Base-by-base conservation (phyloP, 305 asterid species). In the Fraxinus angustifolia region DNA sequence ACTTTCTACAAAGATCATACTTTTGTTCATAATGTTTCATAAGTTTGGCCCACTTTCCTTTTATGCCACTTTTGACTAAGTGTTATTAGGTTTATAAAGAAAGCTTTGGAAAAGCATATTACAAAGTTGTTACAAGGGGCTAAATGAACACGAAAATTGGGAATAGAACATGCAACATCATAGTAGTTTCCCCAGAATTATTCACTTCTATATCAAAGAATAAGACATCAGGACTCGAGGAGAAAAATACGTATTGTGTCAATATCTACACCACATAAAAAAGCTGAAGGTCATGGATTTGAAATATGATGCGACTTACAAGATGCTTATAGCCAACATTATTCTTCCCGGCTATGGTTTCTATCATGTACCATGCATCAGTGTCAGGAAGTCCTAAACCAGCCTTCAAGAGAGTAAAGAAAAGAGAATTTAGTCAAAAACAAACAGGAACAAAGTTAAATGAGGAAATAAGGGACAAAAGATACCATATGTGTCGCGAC, bases 311-410 rank as follows among this genome's bases (percentile, higher is more conserved):
- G 70, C 72, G 82, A 87, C 97, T 91, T 85, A 93, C 98, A 79
- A 94, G 88, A 84, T 94, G 98, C 85, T 94, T 94, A 83, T 89
- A 94, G 45, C 97, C 97, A 85, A 94, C 90, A 84, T 93, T 94
- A 82, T 94, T 94, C 86, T 93, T 94, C 62, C 93, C 94, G 1
- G 98, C 98, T 79, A 94, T 92, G 72, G 97, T 93, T 86, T 94
- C 98, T 73, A 94, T 91, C 90, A 94, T 91, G 87, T 85, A 86
- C 98, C 98, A 94, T 8, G 97, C 91, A 89, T 94, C 97, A 76
- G 89, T 91, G 79, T 94, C 98, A 73, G 96, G 80, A 88, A 94
- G 93, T 83, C 96, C 98, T 82, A 94, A 82, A 40, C 97, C 98
- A 85, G 93, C 97, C 98, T 93, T 77, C 85, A 88, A 70, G 79